Evolutionary conservation across 2,329 filamentous ascomycete species (phyloP), one percentile per base, ranked within the genome.

Genomic region (Geosmithia flava): DNA sequence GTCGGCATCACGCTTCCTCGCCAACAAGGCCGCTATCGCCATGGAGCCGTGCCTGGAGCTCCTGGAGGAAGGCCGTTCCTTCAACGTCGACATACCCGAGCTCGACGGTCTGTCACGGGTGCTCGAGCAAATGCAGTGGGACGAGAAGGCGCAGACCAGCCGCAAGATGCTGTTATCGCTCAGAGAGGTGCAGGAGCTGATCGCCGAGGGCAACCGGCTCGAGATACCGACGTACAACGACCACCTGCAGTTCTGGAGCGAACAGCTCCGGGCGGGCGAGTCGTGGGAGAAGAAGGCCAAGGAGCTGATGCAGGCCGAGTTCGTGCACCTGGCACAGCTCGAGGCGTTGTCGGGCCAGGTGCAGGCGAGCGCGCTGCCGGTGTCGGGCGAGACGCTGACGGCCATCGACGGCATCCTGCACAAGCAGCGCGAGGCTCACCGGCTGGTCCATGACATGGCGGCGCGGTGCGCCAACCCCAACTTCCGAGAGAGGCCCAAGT

Each of bases 361-460:
- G 1, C 69, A 75, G 49, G 72, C 62, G 27, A 75, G 80, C 33
- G 75, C 76, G 5, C 72, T 96, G 17, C 91, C 93, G 0, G 90
- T 97, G 19, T 85, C 86, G 1, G 71, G 80, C 3, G 85, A 90
- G 33, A 97, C 89, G 0, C 73, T 95, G 20, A 78, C 80, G 7
- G 76, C 81, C 8, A 87, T 98, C 23, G 93, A 98, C 58, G 84
- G 88, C 45, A 96, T 97, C 49, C 70, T 98, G 50, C 89, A 89
- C 63, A 97, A 96, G 66, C 93, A 98, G 62, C 83, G 93, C 19
- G 93, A 97, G 61, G 90, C 90, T 1, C 90, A 96, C 59, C 83
- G 86, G 16, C 85, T 90, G 57, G 95, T 98, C 48, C 69, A 89
- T 45, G 84, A 85, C 39, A 68, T 98, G 10, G 90, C 84, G 37